A percentile compares a stretch with the other conserved stretches of the same genome.
Conservation (phyloP, 148 eudicot genomes). For the Beta vulgaris region DNA sequence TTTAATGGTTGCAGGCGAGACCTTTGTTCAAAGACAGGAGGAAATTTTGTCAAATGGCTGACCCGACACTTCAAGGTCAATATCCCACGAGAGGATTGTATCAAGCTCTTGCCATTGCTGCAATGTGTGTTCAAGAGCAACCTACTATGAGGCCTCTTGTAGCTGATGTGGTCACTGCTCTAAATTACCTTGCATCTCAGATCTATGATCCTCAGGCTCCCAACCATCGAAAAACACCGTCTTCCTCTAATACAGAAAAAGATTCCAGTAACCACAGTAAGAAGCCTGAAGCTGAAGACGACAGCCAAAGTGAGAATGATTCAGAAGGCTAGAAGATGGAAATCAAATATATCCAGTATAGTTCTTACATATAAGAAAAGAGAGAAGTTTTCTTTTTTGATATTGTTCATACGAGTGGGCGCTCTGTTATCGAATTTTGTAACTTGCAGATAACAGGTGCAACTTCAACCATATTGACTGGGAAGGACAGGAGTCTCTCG, state of each 20-base stretch:
- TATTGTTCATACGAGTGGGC: conserved; percentile 16
- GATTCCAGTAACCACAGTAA: conserved; percentile 11
- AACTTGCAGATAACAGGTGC: conserved; percentile 31
- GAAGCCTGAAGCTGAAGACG: background rate
- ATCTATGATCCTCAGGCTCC: conserved; percentile 42
- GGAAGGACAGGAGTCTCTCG: conserved; percentile 17
- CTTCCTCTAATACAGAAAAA: conserved; percentile 18
- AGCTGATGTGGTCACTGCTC: conserved; percentile 72
- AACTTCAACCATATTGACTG: conserved; percentile 20
- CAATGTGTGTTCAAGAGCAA: conserved; percentile 75
- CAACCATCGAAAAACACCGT: conserved; percentile 29
- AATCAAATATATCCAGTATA: background rate
- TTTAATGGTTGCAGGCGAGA: conserved; percentile 48
- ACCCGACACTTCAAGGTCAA: conserved; percentile 58
- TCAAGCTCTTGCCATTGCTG: conserved; percentile 75
- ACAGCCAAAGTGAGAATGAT: conserved; percentile 12
- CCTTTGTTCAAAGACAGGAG: conserved; percentile 67
- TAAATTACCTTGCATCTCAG: conserved; percentile 60
- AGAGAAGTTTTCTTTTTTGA: background rate
- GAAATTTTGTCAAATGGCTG: conserved; percentile 60
- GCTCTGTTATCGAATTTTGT: conserved; percentile 35
- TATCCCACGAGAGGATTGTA: conserved; percentile 64
- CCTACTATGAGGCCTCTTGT: conserved; percentile 58
- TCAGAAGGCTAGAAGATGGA: conserved; percentile 19
- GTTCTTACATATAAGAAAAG: background rate